Conservation (phyloP, 2,329 filamentous ascomycete species). For the Westerdykella aurantiaca region DNA sequence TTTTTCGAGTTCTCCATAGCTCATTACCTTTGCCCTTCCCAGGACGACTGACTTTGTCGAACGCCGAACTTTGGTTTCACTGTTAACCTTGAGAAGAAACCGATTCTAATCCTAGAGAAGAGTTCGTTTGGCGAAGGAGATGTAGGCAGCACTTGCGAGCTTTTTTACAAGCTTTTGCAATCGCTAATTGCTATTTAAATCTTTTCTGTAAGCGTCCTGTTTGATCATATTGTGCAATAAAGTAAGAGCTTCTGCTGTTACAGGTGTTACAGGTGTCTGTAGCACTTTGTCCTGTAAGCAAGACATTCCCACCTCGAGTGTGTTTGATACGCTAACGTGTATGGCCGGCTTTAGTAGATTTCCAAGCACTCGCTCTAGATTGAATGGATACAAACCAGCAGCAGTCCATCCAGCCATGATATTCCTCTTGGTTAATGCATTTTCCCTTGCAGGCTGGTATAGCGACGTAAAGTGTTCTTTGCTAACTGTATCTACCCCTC, state of each 20-base stretch:
- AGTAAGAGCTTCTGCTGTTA: conserved; percentile 15
- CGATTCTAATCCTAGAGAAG: conserved; percentile 23
- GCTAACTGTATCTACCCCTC: conserved; percentile 12
- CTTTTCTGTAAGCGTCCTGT: conserved; percentile 7
- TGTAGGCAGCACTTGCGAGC: conserved; percentile 18
- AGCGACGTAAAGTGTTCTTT: conserved; percentile 22
- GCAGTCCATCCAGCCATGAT: conserved; percentile 20
- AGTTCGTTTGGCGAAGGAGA: conserved; percentile 16
- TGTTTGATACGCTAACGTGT: too few species aligned
- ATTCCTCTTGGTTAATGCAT: conserved; percentile 21
- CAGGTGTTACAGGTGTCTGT: neutral
- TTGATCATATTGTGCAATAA: conserved; percentile 13
- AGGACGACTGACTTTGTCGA: conserved; percentile 12
- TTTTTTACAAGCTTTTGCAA: conserved; percentile 12
- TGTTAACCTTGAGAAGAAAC: conserved; percentile 23
- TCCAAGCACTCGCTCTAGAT: conserved; percentile 21
- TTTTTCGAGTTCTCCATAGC: conserved; percentile 15
- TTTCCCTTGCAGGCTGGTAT: conserved; percentile 15
- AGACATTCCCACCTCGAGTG: too few species aligned
- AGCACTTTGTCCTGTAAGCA: conserved; percentile 7
- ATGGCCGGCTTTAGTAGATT: conserved; percentile 16
- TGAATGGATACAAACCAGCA: conserved; percentile 22
- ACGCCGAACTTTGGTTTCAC: conserved; percentile 19
- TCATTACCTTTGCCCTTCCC: conserved; percentile 17
- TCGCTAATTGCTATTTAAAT: conserved; percentile 7